A percentile compares a stretch with the other conserved stretches of the same genome.
Conservation (phyloP, 768 basidiomycete genomes). For the Tephrocybe sp. region DNA sequence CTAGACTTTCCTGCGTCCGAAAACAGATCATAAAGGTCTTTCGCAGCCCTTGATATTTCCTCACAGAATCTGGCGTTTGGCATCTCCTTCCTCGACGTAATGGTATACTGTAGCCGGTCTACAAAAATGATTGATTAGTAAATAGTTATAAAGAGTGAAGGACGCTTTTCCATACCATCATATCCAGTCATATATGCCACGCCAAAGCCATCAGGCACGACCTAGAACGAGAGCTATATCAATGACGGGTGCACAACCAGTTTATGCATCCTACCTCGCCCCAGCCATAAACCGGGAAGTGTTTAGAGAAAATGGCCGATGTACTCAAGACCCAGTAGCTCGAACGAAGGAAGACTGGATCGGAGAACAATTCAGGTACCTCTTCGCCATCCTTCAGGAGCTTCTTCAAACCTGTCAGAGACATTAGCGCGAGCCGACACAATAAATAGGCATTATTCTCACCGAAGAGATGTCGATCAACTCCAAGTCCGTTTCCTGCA, state of each 20-base stretch:
- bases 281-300: conserved; percentile 89
- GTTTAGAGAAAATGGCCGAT: conserved; percentile 83
- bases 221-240: conserved; percentile 32
- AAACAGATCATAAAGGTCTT: conserved; percentile 72
- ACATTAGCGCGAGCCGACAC: not conserved
- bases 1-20: conserved; percentile 30
- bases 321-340: conserved; percentile 90
- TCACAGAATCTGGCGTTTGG: conserved; percentile 72
- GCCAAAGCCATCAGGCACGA: conserved; percentile 92
- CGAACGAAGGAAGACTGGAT: conserved; percentile 71
- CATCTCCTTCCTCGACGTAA: conserved; percentile 86
- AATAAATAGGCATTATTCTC: conserved; percentile 17
- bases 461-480: conserved; percentile 91
- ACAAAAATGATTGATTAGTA: not conserved
- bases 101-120: conserved; percentile 84
- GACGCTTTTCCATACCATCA: conserved; percentile 48
- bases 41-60: conserved; percentile 61
- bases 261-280: conserved; percentile 58
- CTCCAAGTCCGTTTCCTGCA: conserved; percentile 68
- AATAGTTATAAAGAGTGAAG: not conserved
- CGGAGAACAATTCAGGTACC: conserved; percentile 69
- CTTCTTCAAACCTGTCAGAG: conserved; percentile 64
- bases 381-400: conserved; percentile 60
- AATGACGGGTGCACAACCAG: not conserved
- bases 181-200: conserved; percentile 94